A percentile compares a stretch with the other conserved stretches of the same genome.
These are phyloP conservation scores for Protea cynaroides DNA, from an alignment of 164 flowering plant species.

Conservation along the genomic window DNA sequence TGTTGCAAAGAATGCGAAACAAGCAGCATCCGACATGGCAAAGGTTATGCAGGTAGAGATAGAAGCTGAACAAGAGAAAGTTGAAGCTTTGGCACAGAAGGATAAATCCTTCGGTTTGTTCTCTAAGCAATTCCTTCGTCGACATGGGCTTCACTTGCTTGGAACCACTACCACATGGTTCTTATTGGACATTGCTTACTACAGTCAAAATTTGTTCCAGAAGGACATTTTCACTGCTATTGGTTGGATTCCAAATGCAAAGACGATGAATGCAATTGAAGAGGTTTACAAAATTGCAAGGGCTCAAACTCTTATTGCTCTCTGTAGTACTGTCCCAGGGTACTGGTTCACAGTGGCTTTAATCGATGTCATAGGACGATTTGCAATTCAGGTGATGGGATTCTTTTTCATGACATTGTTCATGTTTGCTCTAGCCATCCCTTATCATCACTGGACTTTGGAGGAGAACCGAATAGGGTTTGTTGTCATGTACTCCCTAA, in stretches of 20 bases:
- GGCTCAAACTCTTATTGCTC: conserved; percentile 20
- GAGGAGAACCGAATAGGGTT: conserved; percentile 17
- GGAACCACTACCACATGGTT: conserved; percentile 17
- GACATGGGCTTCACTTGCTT: conserved; percentile 19
- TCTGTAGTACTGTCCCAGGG: conserved; percentile 18
- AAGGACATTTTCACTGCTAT: conserved; percentile 17
- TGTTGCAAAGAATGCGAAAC: background rate
- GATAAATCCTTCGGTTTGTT: conserved; percentile 14
- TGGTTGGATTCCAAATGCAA: conserved; percentile 16
- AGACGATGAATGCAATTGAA: conserved; percentile 20
- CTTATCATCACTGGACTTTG: conserved; percentile 16
- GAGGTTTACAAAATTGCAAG: conserved; percentile 17
- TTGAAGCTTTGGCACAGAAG: background rate
- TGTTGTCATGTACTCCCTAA: conserved; percentile 13
- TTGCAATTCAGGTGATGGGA: conserved; percentile 15
- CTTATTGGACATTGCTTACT: conserved; percentile 17
- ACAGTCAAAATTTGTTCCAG: conserved; percentile 18
- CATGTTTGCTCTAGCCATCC: conserved; percentile 19
- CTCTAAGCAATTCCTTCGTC: conserved; percentile 9
- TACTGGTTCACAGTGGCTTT: conserved; percentile 20
- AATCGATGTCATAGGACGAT: conserved; percentile 15
- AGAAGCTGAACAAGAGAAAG: conserved; percentile 10
- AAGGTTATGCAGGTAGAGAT: conserved; percentile 10
- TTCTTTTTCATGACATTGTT: conserved; percentile 21
- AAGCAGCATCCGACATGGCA: background rate